Conservation (phyloP, 2,329 filamentous ascomycete species). For the Fusarium abutilonis region DNA sequence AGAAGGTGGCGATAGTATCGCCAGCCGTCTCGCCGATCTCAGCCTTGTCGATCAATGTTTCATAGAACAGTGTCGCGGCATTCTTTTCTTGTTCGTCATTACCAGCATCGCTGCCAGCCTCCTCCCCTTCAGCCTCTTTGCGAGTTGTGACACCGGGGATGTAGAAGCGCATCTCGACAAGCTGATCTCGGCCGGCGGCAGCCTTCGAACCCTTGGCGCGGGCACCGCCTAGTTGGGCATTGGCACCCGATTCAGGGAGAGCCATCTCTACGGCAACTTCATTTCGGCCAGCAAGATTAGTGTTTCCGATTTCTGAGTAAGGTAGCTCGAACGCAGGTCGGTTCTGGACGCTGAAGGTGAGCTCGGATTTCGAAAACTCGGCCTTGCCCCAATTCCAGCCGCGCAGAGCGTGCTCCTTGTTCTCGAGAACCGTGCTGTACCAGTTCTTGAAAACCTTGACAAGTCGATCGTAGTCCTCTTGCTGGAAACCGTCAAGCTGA, state of each 20-base stretch:
- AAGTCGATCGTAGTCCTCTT: slow-evolving; percentile 92
- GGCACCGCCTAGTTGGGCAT: slow-evolving; percentile 78
- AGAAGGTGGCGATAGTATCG: slow-evolving; percentile 96
- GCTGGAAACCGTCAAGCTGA: slow-evolving; percentile 93
- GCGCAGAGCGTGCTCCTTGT: slow-evolving; percentile 90
- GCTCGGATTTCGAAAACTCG: slow-evolving; percentile 93
- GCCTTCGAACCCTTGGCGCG: slow-evolving; percentile 86
- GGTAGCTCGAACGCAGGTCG: slow-evolving; percentile 95
- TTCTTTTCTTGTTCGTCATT: slow-evolving; percentile 79
- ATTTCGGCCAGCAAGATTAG: slow-evolving; percentile 95
- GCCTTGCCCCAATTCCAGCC: slow-evolving; percentile 99
- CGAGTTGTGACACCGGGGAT: slow-evolving; percentile 90
- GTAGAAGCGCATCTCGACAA: slow-evolving; percentile 99
- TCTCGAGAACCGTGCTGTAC: slow-evolving; percentile 94
- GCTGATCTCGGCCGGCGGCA: slow-evolving; percentile 86
- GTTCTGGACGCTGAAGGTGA: slow-evolving; percentile 97
- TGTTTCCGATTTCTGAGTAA: slow-evolving; percentile 97
- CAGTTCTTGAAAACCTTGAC: slow-evolving; percentile 96
- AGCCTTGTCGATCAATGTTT: slow-evolving; percentile 96
- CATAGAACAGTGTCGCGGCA: slow-evolving; percentile 96
- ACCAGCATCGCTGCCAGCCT: slow-evolving; percentile 69
- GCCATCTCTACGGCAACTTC: slow-evolving; percentile 97
- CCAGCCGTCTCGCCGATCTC: slow-evolving; percentile 99
- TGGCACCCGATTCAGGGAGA: slow-evolving; percentile 77
- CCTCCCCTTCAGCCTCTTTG: slow-evolving; percentile 74